Conservation (phyloP, 306 rosid species). For the Hippophae gyantsensis region DNA sequence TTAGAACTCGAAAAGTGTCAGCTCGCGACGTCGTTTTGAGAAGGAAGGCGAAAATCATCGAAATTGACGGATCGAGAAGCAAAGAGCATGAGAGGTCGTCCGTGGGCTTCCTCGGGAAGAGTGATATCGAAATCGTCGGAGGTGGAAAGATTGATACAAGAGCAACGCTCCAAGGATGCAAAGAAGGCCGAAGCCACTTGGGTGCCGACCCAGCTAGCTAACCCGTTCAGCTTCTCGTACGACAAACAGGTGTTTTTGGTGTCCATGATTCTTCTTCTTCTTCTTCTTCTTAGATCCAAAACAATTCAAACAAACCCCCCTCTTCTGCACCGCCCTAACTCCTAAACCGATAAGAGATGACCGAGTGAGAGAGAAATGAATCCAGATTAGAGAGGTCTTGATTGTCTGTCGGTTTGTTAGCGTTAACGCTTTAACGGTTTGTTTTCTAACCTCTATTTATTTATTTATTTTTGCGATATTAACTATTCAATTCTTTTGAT, state of each 20-base stretch:
- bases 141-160: conserved; percentile 44
- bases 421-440: too few species aligned
- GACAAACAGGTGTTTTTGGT: conserved; percentile 25
- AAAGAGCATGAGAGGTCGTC: conserved; percentile 41
- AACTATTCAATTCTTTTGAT: too few species aligned
- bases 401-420: too few species aligned
- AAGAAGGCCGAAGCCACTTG: conserved; percentile 46
- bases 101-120: conserved; percentile 32
- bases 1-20: conserved; percentile 27
- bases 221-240: conserved; percentile 36
- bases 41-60: conserved; percentile 21
- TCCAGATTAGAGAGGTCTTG: too few species aligned
- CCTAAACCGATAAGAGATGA: too few species aligned
- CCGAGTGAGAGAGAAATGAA: too few species aligned
- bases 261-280: conserved; percentile 4
- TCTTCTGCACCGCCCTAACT: too few species aligned
- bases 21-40: conserved; percentile 31
- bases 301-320: too few species aligned
- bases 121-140: conserved; percentile 31
- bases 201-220: conserved; percentile 28
- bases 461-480: not conserved
- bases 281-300: not conserved
- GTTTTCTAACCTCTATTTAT: too few species aligned
- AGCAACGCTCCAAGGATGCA: conserved; percentile 35
- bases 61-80: conserved; percentile 28